Conservation (phyloP, 78 protist genomes). For the Chrysochromulina parva region DNA sequence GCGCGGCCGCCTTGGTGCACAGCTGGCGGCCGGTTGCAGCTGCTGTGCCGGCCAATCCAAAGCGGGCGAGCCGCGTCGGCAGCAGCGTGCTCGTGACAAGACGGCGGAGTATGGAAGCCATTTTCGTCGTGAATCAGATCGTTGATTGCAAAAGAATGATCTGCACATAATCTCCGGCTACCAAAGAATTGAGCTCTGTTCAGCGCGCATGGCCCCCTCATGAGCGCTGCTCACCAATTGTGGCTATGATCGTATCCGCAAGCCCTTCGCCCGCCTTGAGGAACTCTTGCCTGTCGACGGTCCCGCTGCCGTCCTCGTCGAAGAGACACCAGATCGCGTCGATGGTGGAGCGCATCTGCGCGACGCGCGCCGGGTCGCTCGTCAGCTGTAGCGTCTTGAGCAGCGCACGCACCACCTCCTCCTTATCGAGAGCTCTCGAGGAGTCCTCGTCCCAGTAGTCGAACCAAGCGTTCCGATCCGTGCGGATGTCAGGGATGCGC, state of each 20-base stretch:
- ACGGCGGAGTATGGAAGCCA: no score
- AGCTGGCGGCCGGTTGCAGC: no score
- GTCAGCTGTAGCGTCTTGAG: neutral
- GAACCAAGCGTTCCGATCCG: neutral
- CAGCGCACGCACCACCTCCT: constrained; percentile 16
- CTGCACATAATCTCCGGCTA: no score
- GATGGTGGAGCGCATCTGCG: neutral
- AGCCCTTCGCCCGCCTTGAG: neutral
- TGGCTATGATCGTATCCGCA: neutral
- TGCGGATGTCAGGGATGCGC: neutral
- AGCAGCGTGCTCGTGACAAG: no score
- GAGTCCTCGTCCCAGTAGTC: neutral
- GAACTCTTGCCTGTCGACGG: neutral
- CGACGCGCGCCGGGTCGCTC: neutral
- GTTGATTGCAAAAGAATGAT: no score
- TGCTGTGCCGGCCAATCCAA: no score
- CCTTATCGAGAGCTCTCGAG: neutral
- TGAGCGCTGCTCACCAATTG: neutral
- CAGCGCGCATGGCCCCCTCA: no score
- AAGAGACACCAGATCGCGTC: neutral
- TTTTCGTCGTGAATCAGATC: no score
- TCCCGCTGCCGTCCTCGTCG: neutral
- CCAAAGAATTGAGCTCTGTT: no score
- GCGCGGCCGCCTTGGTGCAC: no score
- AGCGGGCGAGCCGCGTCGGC: no score